Conservation (phyloP, 306 rosid genomes). For the Trichosanthes truncata region DNA sequence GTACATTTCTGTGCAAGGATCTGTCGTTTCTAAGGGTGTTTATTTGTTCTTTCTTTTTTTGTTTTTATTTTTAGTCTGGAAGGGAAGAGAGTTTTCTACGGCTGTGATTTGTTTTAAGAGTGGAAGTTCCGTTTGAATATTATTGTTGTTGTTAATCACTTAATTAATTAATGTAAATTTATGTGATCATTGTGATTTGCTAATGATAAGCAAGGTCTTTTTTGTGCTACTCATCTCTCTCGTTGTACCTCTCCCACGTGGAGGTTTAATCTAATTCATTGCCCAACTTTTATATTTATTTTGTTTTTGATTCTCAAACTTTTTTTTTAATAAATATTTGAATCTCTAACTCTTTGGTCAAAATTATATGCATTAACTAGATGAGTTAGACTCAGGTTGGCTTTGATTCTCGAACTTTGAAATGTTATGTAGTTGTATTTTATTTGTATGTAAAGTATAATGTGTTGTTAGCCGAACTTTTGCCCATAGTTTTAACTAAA, state of each 20-base stretch:
- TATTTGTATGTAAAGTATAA: too few relatives aligned
- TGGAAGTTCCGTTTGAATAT: background rate
- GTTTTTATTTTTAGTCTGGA: background rate
- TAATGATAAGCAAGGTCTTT: background rate
- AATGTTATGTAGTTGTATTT: too few relatives aligned
- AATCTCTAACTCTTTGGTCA: too few relatives aligned
- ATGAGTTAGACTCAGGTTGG: too few relatives aligned
- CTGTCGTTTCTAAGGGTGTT: background rate
- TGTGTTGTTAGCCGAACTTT: too few relatives aligned
- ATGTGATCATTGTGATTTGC: background rate
- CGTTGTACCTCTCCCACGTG: background rate
- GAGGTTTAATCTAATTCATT: background rate
- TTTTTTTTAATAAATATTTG: too few relatives aligned
- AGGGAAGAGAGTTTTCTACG: background rate
- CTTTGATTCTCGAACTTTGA: too few relatives aligned
- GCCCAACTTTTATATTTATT: background rate
- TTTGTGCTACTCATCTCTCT: background rate
- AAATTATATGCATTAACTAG: too few relatives aligned
- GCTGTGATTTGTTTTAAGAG: background rate
- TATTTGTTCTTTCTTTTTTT: background rate
- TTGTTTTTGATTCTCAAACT: too few relatives aligned
- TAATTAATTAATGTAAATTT: conserved; percentile 7
- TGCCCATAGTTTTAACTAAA: too few relatives aligned
- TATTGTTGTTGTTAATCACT: background rate
- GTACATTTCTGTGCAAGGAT: background rate